A percentile compares a stretch with the other conserved stretches of the same genome.
Conservation (phyloP, 192 early-diverging fungal genomes). For the Coemansia sp. region DNA sequence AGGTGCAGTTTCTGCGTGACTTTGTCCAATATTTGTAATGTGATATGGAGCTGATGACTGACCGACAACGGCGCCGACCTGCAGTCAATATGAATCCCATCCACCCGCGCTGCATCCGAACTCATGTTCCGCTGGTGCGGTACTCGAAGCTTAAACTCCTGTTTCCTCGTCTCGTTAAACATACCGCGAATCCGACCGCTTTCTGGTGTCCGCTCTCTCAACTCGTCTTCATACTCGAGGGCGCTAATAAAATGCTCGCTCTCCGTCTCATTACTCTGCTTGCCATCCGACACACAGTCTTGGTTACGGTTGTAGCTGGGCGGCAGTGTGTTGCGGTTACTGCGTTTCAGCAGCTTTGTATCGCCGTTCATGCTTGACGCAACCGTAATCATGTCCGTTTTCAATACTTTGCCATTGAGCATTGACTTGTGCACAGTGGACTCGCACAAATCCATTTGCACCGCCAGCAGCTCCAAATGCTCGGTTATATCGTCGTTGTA, state of each 20-base stretch:
- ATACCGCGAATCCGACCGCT: constrained; percentile 10
- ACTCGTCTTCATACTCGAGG: neutral
- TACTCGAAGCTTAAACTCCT: constrained; percentile 17
- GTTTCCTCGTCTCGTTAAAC: constrained; percentile 28
- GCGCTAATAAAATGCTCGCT: neutral
- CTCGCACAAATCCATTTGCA: constrained; percentile 36
- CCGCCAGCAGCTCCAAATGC: constrained; percentile 11
- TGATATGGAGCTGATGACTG: constrained; percentile 23
- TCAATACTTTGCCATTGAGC: constrained; percentile 16
- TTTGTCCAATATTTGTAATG: constrained; percentile 1
- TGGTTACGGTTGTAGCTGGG: constrained; percentile 7
- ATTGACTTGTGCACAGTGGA: constrained; percentile 29
- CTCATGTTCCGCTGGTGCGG: constrained; percentile 12
- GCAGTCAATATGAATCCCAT: constrained; percentile 38
- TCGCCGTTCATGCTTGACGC: constrained; percentile 13
- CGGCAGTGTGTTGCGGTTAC: neutral
- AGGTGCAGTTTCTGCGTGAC: no score
- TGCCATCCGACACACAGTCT: neutral
- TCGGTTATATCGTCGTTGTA: constrained; percentile 7
- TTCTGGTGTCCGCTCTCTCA: neutral
- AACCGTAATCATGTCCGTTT: constrained; percentile 9
- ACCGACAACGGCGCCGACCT: constrained; percentile 39
- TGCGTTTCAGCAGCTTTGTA: neutral
- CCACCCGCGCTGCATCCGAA: neutral
- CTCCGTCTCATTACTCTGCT: neutral